These are phyloP conservation scores for Alternaria dauci DNA, from an alignment of 2,329 filamentous ascomycete genomes.

Conservation along the genomic window DNA sequence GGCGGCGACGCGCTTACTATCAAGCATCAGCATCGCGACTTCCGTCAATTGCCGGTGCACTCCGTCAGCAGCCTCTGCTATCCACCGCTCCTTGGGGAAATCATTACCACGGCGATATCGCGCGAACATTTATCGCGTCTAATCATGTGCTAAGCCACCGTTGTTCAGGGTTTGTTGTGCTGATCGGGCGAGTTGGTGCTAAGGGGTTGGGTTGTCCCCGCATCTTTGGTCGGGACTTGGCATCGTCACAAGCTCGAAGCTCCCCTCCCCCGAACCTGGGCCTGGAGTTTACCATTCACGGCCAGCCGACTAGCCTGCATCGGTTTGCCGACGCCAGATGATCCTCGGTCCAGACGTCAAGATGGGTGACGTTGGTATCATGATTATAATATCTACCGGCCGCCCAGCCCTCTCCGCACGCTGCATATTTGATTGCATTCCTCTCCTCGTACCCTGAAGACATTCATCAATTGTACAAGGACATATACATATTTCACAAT, in stretches of 20 bases:
- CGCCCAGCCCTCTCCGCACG: slow-evolving; percentile 37
- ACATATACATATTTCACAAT: slow-evolving; percentile 32
- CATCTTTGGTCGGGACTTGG: slow-evolving; percentile 38
- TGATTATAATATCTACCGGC: slow-evolving; percentile 39
- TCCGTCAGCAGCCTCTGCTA: slow-evolving; percentile 33
- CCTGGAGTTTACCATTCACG: slow-evolving; percentile 39
- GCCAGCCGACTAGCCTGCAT: slow-evolving; percentile 40
- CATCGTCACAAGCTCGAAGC: slow-evolving; percentile 47
- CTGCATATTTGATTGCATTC: slow-evolving; percentile 36
- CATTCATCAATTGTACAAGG: slow-evolving; percentile 8
- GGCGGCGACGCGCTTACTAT: slow-evolving; percentile 14
- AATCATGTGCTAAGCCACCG: slow-evolving; percentile 8
- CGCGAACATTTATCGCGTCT: background rate
- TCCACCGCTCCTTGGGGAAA: slow-evolving; percentile 21
- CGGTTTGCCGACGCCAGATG: slow-evolving; percentile 32
- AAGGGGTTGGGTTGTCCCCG: slow-evolving; percentile 30
- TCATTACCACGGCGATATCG: slow-evolving; percentile 16
- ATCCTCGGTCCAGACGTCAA: slow-evolving; percentile 45
- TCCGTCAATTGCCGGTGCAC: slow-evolving; percentile 37
- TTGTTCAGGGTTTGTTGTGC: slow-evolving; percentile 25
- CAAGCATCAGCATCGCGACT: slow-evolving; percentile 29
- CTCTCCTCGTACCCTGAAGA: slow-evolving; percentile 22
- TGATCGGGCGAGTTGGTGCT: slow-evolving; percentile 20
- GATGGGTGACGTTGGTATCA: slow-evolving; percentile 47
- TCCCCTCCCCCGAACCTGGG: slow-evolving; percentile 42